A percentile compares a stretch with the other conserved stretches of the same genome.
phyloP scores from a whole-genome alignment of 2,329 filamentous ascomycete genomes.

The Aspergillus latus region DNA sequence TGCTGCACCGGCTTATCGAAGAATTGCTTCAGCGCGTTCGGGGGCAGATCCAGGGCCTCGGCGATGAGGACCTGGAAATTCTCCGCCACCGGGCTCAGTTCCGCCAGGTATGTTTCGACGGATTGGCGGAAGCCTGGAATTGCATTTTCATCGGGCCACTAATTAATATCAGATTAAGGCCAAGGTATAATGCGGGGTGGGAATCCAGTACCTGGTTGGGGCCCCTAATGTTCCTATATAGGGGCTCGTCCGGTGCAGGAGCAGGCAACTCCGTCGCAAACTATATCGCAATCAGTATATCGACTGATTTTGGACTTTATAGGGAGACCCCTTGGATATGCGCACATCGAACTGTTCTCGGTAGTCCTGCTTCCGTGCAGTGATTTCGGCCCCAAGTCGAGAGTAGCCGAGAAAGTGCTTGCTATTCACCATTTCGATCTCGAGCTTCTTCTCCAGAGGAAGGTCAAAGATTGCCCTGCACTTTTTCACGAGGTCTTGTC shows the following conservation, averaged over 20 bases:
- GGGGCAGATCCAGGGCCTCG: constrained; percentile 33
- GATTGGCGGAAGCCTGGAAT: constrained; percentile 34
- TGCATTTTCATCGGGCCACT: constrained; percentile 37
- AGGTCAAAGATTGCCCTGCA: constrained; percentile 47
- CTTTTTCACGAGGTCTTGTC: constrained; percentile 36
- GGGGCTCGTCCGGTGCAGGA: constrained; percentile 33
- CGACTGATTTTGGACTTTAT: background rate
- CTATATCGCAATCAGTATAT: constrained; percentile 17
- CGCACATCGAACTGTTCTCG: constrained; percentile 40
- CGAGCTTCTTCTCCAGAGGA: constrained; percentile 48
- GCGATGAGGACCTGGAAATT: constrained; percentile 33
- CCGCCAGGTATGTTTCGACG: constrained; percentile 32
- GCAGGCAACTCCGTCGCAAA: constrained; percentile 40
- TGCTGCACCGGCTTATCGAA: constrained; percentile 38
- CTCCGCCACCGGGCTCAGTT: constrained; percentile 27
- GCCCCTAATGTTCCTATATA: constrained; percentile 37
- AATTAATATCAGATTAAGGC: too few relatives aligned
- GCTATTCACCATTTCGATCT: constrained; percentile 48
- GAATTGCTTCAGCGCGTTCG: constrained; percentile 31
- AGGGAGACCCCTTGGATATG: background rate
- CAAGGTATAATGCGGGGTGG: too few relatives aligned
- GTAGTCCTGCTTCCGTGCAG: constrained; percentile 33
- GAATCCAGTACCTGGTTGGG: constrained; percentile 34
- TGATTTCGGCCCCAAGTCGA: constrained; percentile 36
- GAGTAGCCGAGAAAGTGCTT: constrained; percentile 41